A percentile compares a stretch with the other conserved stretches of the same genome.
phyloP scores from a whole-genome alignment of 2,329 filamentous ascomycete genomes.

The Calonectria pauciramosa region DNA sequence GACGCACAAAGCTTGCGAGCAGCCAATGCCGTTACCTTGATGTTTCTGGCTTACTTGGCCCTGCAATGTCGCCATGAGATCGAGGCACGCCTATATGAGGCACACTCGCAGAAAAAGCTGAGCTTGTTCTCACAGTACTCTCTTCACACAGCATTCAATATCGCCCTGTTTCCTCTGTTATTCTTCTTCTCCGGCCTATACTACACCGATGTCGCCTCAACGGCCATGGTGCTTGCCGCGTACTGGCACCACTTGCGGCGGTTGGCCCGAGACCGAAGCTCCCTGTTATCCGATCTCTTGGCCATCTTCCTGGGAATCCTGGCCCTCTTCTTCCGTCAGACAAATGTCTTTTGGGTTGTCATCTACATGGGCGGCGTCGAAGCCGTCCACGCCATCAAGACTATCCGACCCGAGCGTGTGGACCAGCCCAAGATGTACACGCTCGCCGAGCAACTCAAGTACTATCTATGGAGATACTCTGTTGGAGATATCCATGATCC shows the following conservation, averaged over 20 bases:
- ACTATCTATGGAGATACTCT: conserved; percentile 60
- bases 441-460: conserved; percentile 51
- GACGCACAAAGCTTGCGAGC: conserved; percentile 57
- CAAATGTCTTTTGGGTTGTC: conserved; percentile 96
- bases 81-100: conserved; percentile 56
- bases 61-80: conserved; percentile 67
- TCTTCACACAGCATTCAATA: conserved; percentile 79
- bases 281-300: conserved; percentile 56
- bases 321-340: conserved; percentile 87
- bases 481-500: conserved; percentile 70
- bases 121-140: conserved; percentile 55
- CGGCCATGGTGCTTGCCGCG: conserved; percentile 78
- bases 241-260: conserved; percentile 72
- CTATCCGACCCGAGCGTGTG: conserved; percentile 51
- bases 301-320: conserved; percentile 71
- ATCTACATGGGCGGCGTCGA: conserved; percentile 79
- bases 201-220: conserved; percentile 93
- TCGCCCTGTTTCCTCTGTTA: conserved; percentile 86
- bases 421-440: conserved; percentile 50
- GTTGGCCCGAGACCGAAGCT: conserved; percentile 50
- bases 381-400: conserved; percentile 65
- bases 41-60: conserved; percentile 59
- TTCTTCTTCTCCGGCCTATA: conserved; percentile 98
- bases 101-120: conserved; percentile 33
- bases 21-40: conserved; percentile 60